Evolutionary conservation across 495 filamentous ascomycete genomes (phyloP), one percentile per base, ranked within the genome.

Genomic region (Podospora anserina): DNA sequence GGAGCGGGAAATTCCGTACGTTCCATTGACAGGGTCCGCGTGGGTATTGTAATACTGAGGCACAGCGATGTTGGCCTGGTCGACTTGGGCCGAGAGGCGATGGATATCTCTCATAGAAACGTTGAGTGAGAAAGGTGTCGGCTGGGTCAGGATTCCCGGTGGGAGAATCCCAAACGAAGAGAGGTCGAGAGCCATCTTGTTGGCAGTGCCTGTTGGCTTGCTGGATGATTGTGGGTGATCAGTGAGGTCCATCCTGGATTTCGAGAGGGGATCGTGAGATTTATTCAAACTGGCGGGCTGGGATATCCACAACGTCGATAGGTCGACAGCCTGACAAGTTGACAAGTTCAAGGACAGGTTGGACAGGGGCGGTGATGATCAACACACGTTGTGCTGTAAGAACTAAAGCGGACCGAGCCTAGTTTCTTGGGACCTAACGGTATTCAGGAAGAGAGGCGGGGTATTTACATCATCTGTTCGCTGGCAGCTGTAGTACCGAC

Each of bases 1-100:
- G 44, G 82, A 77, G 3, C 77, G 80, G 0, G 83, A 82, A 58
- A 90, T 74, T 9, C 89, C 89, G 72, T 82, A 88, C 19, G 76
- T 77, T 59, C 74, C 66, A 53, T 72, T 66, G 28, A 61, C 19
- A 3, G 56, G 6, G 59, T 66, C 15, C 20, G 61, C 61, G 68
- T 72, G 70, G 4, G 65, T 68, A 60, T 69, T 70, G 68, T 74
- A 74, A 34, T 49, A 74, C 4, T 65, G 58, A 5, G 67, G 67
- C 2, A 32, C 15, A 2, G 26, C 67, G 15, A 72, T 70, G 56
- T 49, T 16, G 59, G 66, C 66, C 11, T 23, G 23, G 39, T 49
- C 11, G 39, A 57, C 58, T 16, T 62, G 58, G 26, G 59, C 60
- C 30, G 28, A 32, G 49, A 74, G 54, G n/a, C 9, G 20, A n/a